phyloP scores from a whole-genome alignment of 495 filamentous ascomycete genomes.

The Extremus antarcticus region DNA sequence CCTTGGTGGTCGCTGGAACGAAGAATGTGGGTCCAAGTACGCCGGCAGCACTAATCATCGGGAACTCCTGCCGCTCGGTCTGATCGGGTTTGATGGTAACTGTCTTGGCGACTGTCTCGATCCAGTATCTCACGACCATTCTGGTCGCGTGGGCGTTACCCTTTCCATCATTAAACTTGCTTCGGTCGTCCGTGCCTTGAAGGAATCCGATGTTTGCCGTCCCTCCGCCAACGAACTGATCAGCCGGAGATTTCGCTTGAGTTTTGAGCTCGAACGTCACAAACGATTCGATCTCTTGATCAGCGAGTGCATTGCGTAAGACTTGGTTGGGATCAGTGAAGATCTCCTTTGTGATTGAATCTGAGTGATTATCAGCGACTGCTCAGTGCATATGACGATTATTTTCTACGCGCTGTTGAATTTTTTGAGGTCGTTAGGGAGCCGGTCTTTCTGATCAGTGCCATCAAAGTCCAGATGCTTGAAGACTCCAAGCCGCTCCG shows the following conservation, averaged over 20 bases:
- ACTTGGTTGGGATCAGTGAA: slow-evolving; percentile 21
- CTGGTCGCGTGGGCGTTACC: slow-evolving; percentile 19
- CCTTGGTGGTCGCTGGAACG: slow-evolving; percentile 14
- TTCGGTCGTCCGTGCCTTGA: slow-evolving; percentile 7
- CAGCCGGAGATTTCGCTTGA: background rate
- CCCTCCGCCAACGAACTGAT: slow-evolving; percentile 21
- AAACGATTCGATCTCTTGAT: slow-evolving; percentile 21
- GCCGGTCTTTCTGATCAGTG: background rate
- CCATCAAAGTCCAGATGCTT: background rate
- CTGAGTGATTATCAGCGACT: too few species aligned
- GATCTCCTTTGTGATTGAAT: slow-evolving; percentile 25
- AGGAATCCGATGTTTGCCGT: slow-evolving; percentile 29
- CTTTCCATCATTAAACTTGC: too few species aligned
- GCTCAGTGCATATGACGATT: too few species aligned
- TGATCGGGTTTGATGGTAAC: slow-evolving; percentile 12
- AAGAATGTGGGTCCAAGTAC: slow-evolving; percentile 17
- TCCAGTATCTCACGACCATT: slow-evolving; percentile 26
- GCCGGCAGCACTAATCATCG: slow-evolving; percentile 5
- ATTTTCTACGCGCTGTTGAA: slow-evolving; percentile 22
- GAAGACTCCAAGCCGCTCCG: background rate
- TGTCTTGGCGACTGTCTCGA: slow-evolving; percentile 17
- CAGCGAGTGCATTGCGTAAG: slow-evolving; percentile 18
- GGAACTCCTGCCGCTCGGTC: slow-evolving; percentile 8
- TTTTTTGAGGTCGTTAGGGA: background rate
- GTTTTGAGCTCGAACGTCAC: slow-evolving; percentile 23